Base-by-base conservation (phyloP, 495 filamentous ascomycete species). In the Cladorrhinum samala region DNA sequence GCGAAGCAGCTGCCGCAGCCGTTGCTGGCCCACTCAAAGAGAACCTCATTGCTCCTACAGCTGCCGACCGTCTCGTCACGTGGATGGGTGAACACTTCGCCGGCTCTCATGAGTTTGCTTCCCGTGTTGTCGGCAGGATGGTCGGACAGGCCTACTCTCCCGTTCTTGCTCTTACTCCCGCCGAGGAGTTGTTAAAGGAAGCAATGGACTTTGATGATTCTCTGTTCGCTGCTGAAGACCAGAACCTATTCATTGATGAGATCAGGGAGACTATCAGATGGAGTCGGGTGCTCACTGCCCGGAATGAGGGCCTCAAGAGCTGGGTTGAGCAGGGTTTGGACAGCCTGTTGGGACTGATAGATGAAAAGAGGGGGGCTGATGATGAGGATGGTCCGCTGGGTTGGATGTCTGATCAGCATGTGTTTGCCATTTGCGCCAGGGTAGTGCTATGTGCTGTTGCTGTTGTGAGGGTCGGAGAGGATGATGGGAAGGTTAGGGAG, bases 221-320 rank as follows among this genome's bases (percentile, higher is more conserved):
- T 2, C 72, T 98, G 0, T 98, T 98, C 61, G 83, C 81, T 13
- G 76, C 87, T 58, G 93, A 98, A 69, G 90, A 93, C 59, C 89
- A 92, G 57, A 98, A 98, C 54, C 73, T 96, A 0, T 96, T 86
- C 63, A 73, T 93, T 46, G 91, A 96, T 59, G 81, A 87, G 45
- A 79, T 88, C 2, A 68, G 78, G 7, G 91, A 96, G 68, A 72
- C 81, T 1, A 72, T 75, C 18, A 49, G 78, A 11, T 96, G 91
- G 91, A 68, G 74, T 2, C 50, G 61, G 6, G 68, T 76, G 11
- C 16, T 42, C 46, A 9, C 21, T 21, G 3, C 6, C 5, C 6
- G 11, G 27, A 33, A 57, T 43, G 19, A 42, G 57, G 18, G 42
- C 13, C 63, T 77, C 6, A 50, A 41, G 9, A 37, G 52, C 27